Conservation (phyloP, 352 stramenopile genomes). For the Globisporangium megalacanthum region DNA sequence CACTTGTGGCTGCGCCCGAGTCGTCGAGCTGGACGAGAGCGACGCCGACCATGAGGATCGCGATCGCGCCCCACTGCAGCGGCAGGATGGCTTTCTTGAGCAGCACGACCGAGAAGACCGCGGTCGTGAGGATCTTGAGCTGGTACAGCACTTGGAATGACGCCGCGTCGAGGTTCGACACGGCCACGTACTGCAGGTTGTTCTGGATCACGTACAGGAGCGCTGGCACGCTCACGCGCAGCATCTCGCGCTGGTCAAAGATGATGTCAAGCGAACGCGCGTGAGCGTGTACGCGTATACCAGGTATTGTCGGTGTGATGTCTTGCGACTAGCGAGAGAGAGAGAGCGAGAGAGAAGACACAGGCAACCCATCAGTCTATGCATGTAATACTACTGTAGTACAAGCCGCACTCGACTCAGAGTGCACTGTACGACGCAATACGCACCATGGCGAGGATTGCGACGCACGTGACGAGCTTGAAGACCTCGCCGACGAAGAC, state of each 20-base stretch:
- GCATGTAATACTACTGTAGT: neutral
- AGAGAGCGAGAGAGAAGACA: too few species aligned
- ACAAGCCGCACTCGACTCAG: neutral
- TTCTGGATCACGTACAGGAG: constrained; percentile 83
- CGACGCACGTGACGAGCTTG: constrained; percentile 49
- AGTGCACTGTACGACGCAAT: too few species aligned
- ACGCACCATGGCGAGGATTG: constrained; percentile 39
- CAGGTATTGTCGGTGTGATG: neutral
- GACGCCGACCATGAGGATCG: constrained; percentile 77
- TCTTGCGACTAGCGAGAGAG: neutral
- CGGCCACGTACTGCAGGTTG: constrained; percentile 79
- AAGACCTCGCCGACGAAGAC: constrained; percentile 70
- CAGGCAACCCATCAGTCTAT: neutral
- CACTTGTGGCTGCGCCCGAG: constrained; percentile 6
- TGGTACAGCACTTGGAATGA: constrained; percentile 84
- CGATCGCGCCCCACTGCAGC: constrained; percentile 76
- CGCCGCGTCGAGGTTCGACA: constrained; percentile 74
- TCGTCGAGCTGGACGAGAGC: constrained; percentile 74
- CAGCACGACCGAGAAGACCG: constrained; percentile 80
- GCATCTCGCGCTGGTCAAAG: constrained; percentile 54
- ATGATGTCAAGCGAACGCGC: constrained; percentile 27
- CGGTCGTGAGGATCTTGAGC: constrained; percentile 86
- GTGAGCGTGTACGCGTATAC: constrained; percentile 11
- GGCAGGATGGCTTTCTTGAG: constrained; percentile 61
- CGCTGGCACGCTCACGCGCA: constrained; percentile 70